These are phyloP conservation scores for Penicillium herquei DNA, from an alignment of 495 filamentous ascomycete genomes.

Conservation along the genomic window DNA sequence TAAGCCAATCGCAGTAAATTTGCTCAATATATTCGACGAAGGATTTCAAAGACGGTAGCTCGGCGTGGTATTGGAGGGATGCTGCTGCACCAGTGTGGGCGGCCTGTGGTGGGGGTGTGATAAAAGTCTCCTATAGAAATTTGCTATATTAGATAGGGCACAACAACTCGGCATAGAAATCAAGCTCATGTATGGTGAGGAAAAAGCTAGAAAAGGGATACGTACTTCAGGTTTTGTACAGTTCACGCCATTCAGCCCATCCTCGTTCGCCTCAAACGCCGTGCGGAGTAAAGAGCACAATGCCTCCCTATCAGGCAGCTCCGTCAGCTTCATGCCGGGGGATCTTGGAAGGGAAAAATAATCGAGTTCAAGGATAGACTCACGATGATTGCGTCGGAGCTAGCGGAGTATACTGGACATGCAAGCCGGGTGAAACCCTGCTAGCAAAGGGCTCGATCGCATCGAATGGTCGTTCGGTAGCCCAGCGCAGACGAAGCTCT, in stretches of 20 bases:
- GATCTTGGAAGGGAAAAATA: background rate
- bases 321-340: constrained; percentile 6
- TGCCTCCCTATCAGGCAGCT: constrained; percentile 38
- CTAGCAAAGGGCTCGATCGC: constrained; percentile 68
- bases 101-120: constrained; percentile 55
- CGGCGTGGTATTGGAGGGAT: constrained; percentile 66
- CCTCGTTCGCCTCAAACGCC: constrained; percentile 50
- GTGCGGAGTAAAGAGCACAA: constrained; percentile 63
- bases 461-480: constrained; percentile 53
- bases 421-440: constrained; percentile 74
- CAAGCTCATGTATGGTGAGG: too few species aligned
- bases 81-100: constrained; percentile 65
- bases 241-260: constrained; percentile 35
- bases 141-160: background rate
- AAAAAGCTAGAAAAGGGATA: background rate
- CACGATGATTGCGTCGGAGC: constrained; percentile 38
- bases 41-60: constrained; percentile 53
- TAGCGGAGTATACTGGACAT: constrained; percentile 73
- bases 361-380: constrained; percentile 6
- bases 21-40: constrained; percentile 58
- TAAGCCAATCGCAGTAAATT: constrained; percentile 49
- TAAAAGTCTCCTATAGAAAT: constrained; percentile 62
- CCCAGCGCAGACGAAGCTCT: constrained; percentile 82
- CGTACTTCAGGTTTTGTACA: constrained; percentile 52
- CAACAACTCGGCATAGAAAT: too few species aligned